Base-by-base conservation (phyloP, 345 rosid genomes). In the Hibiscus tridactylites region DNA sequence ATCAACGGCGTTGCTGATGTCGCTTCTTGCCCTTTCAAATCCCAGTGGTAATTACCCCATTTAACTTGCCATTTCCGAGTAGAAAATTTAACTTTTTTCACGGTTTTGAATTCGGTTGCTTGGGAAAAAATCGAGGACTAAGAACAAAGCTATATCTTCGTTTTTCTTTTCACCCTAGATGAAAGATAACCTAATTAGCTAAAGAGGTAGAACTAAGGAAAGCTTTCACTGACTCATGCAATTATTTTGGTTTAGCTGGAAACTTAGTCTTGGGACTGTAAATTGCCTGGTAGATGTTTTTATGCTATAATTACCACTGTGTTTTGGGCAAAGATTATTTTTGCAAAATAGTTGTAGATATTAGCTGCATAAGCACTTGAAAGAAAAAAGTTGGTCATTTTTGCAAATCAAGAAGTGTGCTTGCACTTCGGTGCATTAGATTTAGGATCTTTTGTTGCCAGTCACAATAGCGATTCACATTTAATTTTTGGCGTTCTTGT, bases 1-100 rank as follows among this genome's bases (percentile, higher is more conserved):
- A 67, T 57, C 78, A 50, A 71, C 79, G 83, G 85, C 84, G 81
- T 80, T 78, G 81, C 85, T 70, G 90, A 85, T 89, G 94, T 83
- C 90, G 88, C 84, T 69, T 83, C 77, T 74, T 46, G 71, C 82
- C 68, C 54, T 61, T 71, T 78, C 74, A 13, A 68, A 46, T 72
- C 15, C 77, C 72, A n/a, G 39, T 28, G 89, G 87, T 89, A 76
- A 17, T 17, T 53, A 31, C 56, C 6, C 1, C 6, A 61, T 16
- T 3, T 2, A 11, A 15, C 63, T 19, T n/a, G 13, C 52, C 68
- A 10, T 65, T 72, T 79, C 75, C 33, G 54, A 54, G 17, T 63
- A 7, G 65, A 47, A 52, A 47, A 21, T 58, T 21, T 59, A 58
- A 72, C 67, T 75, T 42, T 56, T 52, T 21, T 21, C 13, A 42